Evolutionary conservation across 371 early-diverging fungal species (phyloP).

Genomic region (Mucor irregularis): DNA sequence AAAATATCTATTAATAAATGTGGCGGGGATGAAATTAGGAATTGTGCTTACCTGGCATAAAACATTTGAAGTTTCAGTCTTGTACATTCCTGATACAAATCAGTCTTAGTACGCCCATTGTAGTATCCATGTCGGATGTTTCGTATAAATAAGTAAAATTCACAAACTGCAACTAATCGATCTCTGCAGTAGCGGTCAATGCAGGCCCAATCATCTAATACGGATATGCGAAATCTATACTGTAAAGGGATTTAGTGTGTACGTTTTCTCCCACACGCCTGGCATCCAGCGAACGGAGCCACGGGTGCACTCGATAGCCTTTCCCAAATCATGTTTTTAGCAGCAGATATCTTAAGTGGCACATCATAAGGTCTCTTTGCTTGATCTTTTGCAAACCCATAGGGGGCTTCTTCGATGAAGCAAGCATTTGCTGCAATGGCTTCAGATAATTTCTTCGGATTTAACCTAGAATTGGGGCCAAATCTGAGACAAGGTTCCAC

Average conservation of each 20-base stretch:
- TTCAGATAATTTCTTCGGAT: slow-evolving; percentile 74
- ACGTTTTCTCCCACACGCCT: slow-evolving; percentile 23
- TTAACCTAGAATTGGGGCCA: slow-evolving; percentile 79
- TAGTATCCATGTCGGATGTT: slow-evolving; percentile 86
- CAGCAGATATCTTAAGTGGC: slow-evolving; percentile 47
- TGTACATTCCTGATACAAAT: slow-evolving; percentile 80
- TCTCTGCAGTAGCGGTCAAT: slow-evolving; percentile 88
- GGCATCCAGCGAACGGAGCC: slow-evolving; percentile 62
- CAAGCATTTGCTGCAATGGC: slow-evolving; percentile 75
- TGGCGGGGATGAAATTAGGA: background rate
- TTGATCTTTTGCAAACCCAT: slow-evolving; percentile 66
- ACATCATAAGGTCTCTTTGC: slow-evolving; percentile 42
- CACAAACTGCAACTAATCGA: slow-evolving; percentile 86
- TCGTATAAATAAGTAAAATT: slow-evolving; percentile 90
- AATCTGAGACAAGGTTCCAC: slow-evolving; percentile 86
- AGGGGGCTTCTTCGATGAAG: slow-evolving; percentile 63
- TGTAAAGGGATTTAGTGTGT: slow-evolving; percentile 44
- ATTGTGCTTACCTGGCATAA: slow-evolving; percentile 62
- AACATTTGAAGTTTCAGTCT: slow-evolving; percentile 90
- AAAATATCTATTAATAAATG: background rate
- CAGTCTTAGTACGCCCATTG: slow-evolving; percentile 66
- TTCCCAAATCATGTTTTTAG: slow-evolving; percentile 63
- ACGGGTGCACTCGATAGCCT: slow-evolving; percentile 41
- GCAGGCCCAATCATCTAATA: slow-evolving; percentile 80
- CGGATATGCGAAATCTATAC: slow-evolving; percentile 80